Conservation (phyloP, 1,139 yeast genomes). For the Ogataea hybrid region DNA sequence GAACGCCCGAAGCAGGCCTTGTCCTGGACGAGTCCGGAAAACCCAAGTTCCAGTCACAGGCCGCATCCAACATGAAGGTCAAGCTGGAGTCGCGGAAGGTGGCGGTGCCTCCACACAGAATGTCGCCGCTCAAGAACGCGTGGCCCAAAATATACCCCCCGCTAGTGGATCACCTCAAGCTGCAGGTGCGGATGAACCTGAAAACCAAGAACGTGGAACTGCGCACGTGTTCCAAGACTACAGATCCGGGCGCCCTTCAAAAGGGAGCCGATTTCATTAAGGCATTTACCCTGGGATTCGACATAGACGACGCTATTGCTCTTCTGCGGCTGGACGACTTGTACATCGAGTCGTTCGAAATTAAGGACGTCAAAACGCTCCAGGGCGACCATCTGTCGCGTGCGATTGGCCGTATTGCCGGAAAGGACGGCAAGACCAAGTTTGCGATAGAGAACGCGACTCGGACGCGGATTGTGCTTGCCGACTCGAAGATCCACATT, state of each 20-base stretch:
- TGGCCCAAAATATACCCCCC: slow-evolving; percentile 98
- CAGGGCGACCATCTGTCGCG: slow-evolving; percentile 96
- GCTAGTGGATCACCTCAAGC: slow-evolving; percentile 85
- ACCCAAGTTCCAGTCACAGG: slow-evolving; percentile 81
- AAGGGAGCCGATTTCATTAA: slow-evolving; percentile 96
- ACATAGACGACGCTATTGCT: slow-evolving; percentile 95
- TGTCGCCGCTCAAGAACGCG: slow-evolving; percentile 83
- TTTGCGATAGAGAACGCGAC: slow-evolving; percentile 98
- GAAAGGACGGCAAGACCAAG: slow-evolving; percentile 98
- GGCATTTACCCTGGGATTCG: slow-evolving; percentile 95
- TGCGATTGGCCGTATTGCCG: slow-evolving; percentile 99
- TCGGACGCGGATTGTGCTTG: slow-evolving; percentile 94
- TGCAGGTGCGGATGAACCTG: slow-evolving; percentile 95
- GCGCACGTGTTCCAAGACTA: slow-evolving; percentile 78
- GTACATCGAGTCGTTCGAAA: slow-evolving; percentile 94
- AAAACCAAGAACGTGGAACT: slow-evolving; percentile 82
- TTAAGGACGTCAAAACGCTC: slow-evolving; percentile 93
- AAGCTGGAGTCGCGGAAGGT: slow-evolving; percentile 85
- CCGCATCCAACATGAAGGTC: slow-evolving; percentile 61
- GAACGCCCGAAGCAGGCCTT: slow-evolving; percentile 40
- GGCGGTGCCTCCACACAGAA: slow-evolving; percentile 94
- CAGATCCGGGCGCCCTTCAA: slow-evolving; percentile 92
- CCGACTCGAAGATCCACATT: slow-evolving; percentile 94
- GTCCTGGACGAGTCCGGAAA: slow-evolving; percentile 85
- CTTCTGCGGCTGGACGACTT: slow-evolving; percentile 89